These are phyloP conservation scores for Tuber brumale DNA, from an alignment of 495 filamentous ascomycete genomes.

Conservation along the genomic window DNA sequence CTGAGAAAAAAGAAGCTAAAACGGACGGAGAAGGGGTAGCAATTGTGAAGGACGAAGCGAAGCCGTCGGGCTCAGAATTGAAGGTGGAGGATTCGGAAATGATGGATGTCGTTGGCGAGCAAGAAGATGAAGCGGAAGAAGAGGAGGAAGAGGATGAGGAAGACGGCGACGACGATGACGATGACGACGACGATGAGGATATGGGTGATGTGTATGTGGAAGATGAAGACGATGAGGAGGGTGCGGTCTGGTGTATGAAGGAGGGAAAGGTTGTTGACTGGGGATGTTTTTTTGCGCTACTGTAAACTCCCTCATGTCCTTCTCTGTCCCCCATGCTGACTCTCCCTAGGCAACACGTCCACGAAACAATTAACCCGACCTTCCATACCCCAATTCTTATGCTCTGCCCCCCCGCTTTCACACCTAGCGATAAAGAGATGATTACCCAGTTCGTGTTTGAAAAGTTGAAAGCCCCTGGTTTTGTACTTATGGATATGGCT, in stretches of 20 bases:
- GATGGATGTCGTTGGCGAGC: slow-evolving; percentile 70
- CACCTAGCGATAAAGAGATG: slow-evolving; percentile 67
- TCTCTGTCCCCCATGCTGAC: slow-evolving; percentile 13
- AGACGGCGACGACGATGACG: slow-evolving; percentile 44
- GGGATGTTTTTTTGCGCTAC: slow-evolving; percentile 83
- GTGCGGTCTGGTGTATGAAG: slow-evolving; percentile 78
- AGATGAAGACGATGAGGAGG: slow-evolving; percentile 77
- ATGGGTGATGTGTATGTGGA: slow-evolving; percentile 61
- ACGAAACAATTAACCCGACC: slow-evolving; percentile 75
- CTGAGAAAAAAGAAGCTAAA: slow-evolving; percentile 18
- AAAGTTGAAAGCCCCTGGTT: slow-evolving; percentile 86
- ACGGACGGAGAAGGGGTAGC: slow-evolving; percentile 33
- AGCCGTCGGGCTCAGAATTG: slow-evolving; percentile 8
- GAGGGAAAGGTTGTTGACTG: slow-evolving; percentile 81
- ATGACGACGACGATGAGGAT: slow-evolving; percentile 48
- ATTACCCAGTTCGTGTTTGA: slow-evolving; percentile 92
- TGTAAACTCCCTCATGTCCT: slow-evolving; percentile 42
- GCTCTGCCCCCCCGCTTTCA: slow-evolving; percentile 80
- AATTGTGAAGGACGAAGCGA: slow-evolving; percentile 39
- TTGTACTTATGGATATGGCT: slow-evolving; percentile 78
- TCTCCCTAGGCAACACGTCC: slow-evolving; percentile 58
- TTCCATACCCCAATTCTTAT: slow-evolving; percentile 92
- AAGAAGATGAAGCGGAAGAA: slow-evolving; percentile 42
- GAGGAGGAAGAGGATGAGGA: slow-evolving; percentile 67
- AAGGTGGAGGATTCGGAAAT: slow-evolving; percentile 11